These are phyloP conservation scores for Clarkia xantiana DNA, from an alignment of 345 rosid species.

Conservation along the genomic window DNA sequence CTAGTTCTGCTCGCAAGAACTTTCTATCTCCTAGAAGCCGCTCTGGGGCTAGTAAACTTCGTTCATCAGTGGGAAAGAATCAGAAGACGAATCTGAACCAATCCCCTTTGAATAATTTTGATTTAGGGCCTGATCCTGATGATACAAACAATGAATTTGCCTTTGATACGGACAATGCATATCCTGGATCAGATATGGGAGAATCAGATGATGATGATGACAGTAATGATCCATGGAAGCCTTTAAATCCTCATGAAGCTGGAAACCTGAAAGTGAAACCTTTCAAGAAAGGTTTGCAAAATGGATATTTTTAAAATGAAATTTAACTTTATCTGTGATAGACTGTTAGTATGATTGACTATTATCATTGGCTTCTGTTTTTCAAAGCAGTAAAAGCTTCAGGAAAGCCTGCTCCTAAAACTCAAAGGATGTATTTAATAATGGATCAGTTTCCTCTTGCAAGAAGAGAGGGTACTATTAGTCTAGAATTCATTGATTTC, in stretches of 20 bases:
- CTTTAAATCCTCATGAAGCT: constrained; percentile 81
- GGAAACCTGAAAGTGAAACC: constrained; percentile 85
- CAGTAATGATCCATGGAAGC: constrained; percentile 83
- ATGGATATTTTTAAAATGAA: constrained; percentile 6
- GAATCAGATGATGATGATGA: constrained; percentile 51
- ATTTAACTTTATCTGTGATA: constrained; percentile 4
- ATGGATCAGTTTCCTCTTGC: constrained; percentile 68
- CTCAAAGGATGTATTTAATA: constrained; percentile 23
- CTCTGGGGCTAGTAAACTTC: constrained; percentile 48
- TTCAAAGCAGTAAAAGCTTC: constrained; percentile 46
- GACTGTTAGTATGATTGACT: not conserved
- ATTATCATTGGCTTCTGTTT: constrained; percentile 8
- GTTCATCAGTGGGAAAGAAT: constrained; percentile 47
- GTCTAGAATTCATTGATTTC: constrained; percentile 51
- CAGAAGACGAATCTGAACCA: constrained; percentile 21
- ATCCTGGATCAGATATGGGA: constrained; percentile 35
- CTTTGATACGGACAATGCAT: constrained; percentile 36
- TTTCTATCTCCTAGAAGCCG: constrained; percentile 43
- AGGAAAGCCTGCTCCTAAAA: constrained; percentile 26
- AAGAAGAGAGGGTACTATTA: constrained; percentile 46
- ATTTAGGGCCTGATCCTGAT: constrained; percentile 17
- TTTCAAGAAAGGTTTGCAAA: constrained; percentile 53
- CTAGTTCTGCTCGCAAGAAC: constrained; percentile 35
- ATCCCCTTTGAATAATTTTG: constrained; percentile 34
- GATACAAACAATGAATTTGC: constrained; percentile 24